A percentile compares a stretch with the other conserved stretches of the same genome.
phyloP scores from a whole-genome alignment of 148 eudicot genomes.

The Amaranthus cruentus region DNA sequence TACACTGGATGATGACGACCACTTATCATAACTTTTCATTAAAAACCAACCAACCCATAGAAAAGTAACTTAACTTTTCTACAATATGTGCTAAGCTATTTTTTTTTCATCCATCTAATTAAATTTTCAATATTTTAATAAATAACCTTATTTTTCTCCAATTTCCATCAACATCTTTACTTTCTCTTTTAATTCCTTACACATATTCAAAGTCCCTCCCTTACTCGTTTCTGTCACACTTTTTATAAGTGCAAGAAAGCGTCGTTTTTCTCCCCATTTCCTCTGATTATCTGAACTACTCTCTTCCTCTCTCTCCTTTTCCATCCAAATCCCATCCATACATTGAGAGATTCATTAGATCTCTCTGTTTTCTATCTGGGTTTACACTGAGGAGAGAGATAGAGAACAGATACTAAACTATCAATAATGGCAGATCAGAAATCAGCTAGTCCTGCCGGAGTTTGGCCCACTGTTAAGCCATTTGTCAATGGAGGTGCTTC shows the following conservation, averaged over 20 bases:
- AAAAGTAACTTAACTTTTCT: no score
- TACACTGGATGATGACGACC: no score
- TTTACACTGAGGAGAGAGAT: not conserved
- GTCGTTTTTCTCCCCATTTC: conserved; percentile 3
- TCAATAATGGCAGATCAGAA: conserved; percentile 33
- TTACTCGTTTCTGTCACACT: not conserved
- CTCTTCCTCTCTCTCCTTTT: not conserved
- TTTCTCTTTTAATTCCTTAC: no score
- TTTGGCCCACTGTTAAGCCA: conserved; percentile 42
- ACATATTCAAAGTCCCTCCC: no score
- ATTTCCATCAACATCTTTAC: no score
- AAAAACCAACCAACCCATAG: no score
- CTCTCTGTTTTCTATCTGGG: conserved; percentile 11
- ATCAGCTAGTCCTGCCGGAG: conserved; percentile 21
- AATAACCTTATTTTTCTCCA: no score
- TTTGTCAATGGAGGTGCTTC: conserved; percentile 48
- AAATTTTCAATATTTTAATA: no score
- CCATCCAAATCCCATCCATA: no score
- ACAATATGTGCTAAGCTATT: no score
- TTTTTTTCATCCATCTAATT: no score
- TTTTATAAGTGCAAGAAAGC: not conserved
- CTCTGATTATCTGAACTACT: not conserved
- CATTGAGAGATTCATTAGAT: not conserved
- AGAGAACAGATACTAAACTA: not conserved
- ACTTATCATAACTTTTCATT: no score